A percentile compares a stretch with the other conserved stretches of the same genome.
These are phyloP conservation scores for Tulasnella sp. DNA, from an alignment of 768 basidiomycete species.

Conservation along the genomic window DNA sequence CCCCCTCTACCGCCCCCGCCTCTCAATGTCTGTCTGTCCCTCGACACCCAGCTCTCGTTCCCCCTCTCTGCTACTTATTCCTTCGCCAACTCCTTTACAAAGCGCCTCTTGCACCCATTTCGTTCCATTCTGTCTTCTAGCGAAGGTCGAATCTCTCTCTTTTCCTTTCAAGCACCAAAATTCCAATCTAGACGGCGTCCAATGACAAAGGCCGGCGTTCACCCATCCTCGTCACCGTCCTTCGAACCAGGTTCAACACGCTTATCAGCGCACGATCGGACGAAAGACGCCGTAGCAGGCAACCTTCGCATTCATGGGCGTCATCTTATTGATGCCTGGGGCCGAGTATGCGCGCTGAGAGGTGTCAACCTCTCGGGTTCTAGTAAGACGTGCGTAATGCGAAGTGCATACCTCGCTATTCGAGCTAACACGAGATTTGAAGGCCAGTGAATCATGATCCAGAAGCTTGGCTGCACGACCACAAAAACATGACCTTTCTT, in stretches of 20 bases:
- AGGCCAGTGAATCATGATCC: slow-evolving; percentile 67
- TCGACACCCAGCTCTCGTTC: neutral
- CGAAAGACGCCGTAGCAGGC: slow-evolving; percentile 46
- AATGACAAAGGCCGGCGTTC: neutral
- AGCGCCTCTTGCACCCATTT: neutral
- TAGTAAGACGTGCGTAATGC: slow-evolving; percentile 62
- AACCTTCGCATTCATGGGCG: slow-evolving; percentile 55
- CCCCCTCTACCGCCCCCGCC: too few species aligned
- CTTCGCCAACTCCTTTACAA: neutral
- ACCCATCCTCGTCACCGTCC: neutral
- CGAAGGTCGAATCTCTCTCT: neutral
- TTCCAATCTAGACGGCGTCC: neutral
- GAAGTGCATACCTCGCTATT: neutral
- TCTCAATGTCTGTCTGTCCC: too few species aligned
- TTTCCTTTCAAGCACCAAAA: neutral
- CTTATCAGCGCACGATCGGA: slow-evolving; percentile 70
- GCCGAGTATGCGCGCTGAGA: slow-evolving; percentile 69
- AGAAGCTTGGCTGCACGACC: slow-evolving; percentile 56
- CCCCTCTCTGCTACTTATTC: neutral
- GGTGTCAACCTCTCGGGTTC: slow-evolving; percentile 82
- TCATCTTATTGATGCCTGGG: slow-evolving; percentile 73
- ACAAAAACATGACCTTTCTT: slow-evolving; percentile 68
- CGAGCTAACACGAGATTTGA: neutral
- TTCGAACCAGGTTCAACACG: slow-evolving; percentile 7
- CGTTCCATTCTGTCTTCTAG: neutral